phyloP scores from a whole-genome alignment of 2,329 filamentous ascomycete species.

The Hysterium pulicare region DNA sequence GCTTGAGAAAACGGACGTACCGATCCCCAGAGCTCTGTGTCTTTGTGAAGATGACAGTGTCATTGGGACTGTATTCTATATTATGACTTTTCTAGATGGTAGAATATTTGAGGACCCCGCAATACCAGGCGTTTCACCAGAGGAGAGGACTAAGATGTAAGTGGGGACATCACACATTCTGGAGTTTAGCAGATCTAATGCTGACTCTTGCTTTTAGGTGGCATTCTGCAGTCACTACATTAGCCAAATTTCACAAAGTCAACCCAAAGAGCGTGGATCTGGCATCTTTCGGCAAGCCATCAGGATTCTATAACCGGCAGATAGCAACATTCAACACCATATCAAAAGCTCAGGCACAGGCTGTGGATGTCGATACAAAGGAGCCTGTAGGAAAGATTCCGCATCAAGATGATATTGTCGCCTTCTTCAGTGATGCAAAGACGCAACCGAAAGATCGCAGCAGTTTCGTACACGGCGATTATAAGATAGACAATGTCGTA shows the following conservation, averaged over 20 bases:
- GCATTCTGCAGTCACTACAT: constrained; percentile 76
- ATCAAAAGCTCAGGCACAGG: constrained; percentile 70
- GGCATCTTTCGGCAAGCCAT: constrained; percentile 66
- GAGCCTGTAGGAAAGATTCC: constrained; percentile 77
- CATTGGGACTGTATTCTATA: constrained; percentile 89
- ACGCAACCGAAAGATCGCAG: constrained; percentile 74
- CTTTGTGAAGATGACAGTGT: constrained; percentile 80
- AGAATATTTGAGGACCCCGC: constrained; percentile 88
- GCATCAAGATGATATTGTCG: constrained; percentile 74
- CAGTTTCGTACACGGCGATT: constrained; percentile 88
- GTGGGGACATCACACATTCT: constrained; percentile 22
- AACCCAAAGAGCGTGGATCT: constrained; percentile 65
- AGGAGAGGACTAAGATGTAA: constrained; percentile 69
- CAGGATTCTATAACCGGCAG: constrained; percentile 82
- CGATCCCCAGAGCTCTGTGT: constrained; percentile 77
- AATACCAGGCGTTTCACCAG: constrained; percentile 67
- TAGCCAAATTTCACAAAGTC: constrained; percentile 82
- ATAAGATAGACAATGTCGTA: constrained; percentile 67
- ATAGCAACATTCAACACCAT: constrained; percentile 78
- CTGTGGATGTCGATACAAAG: constrained; percentile 72
- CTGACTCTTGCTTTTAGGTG: constrained; percentile 52
- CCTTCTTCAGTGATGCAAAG: constrained; percentile 68
- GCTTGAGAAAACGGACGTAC: constrained; percentile 73
- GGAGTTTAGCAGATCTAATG: constrained; percentile 2
- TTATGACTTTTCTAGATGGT: constrained; percentile 94